Conservation (phyloP, 2,329 filamentous ascomycete genomes). For the Ascocoryne sarcoides region DNA sequence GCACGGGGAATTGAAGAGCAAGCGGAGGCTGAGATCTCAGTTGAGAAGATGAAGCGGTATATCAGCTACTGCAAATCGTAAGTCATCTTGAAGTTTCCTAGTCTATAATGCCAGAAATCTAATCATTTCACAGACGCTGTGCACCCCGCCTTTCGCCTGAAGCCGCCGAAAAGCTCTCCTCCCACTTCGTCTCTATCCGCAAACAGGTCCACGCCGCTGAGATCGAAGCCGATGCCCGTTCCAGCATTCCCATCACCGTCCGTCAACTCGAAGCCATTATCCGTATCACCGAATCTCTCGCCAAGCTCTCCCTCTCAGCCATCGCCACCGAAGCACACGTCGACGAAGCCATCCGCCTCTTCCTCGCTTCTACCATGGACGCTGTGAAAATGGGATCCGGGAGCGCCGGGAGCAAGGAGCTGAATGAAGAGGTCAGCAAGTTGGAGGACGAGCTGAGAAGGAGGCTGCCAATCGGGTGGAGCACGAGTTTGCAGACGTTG, state of each 20-base stretch:
- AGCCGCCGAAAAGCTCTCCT: conserved; percentile 91
- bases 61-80: conserved; percentile 95
- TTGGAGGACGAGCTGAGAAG: conserved; percentile 84
- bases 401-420: conserved; percentile 66
- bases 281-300: conserved; percentile 91
- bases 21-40: conserved; percentile 76
- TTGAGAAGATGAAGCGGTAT: conserved; percentile 96
- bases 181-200: conserved; percentile 93
- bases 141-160: conserved; percentile 84
- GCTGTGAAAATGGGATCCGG: conserved; percentile 85
- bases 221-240: conserved; percentile 79
- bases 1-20: conserved; percentile 74
- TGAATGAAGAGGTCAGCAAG: conserved; percentile 81
- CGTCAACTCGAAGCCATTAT: conserved; percentile 96
- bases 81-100: conserved; percentile 30
- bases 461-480: conserved; percentile 89
- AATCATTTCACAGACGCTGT: conserved; percentile 54
- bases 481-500: conserved; percentile 78
- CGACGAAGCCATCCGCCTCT: conserved; percentile 93
- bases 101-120: not conserved
- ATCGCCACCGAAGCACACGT: conserved; percentile 87
- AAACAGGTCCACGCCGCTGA: conserved; percentile 89
- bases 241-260: conserved; percentile 93
- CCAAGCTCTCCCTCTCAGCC: conserved; percentile 79
- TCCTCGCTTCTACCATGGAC: conserved; percentile 96